Evolutionary conservation across 2,329 filamentous ascomycete species (phyloP), one percentile per base, ranked within the genome.

Genomic region (Paecilomyces formosus): DNA sequence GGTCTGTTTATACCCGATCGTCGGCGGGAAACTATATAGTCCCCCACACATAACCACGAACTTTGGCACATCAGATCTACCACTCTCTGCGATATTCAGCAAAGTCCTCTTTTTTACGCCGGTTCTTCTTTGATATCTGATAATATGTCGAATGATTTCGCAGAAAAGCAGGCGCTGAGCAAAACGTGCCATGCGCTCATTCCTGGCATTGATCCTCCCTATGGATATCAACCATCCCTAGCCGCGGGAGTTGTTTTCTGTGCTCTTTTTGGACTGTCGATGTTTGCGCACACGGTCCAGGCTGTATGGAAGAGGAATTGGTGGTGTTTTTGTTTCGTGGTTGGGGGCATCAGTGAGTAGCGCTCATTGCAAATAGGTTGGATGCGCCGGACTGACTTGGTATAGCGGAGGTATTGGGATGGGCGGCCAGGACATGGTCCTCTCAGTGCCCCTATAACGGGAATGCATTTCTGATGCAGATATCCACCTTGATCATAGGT

Each of bases 381-480:
- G 22, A n/a, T 9, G 13, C 39, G 31, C 18, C 21, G 13, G 24
- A 58, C 18, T 45, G n/a, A n/a, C 28, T 53, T 22, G 28, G 35
- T 51, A 22, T 58, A 72, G 70, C 62, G 30, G 79, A 81, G 62
- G 60, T 79, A 9, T 68, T 81, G 51, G 80, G 80, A 33, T 82
- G 79, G 80, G 74, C 72, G 2, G 79, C 73, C 12, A 73, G 80
- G 31, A 74, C 78, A 3, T 81, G 78, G 77, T 79, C 79, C 9
- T 67, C 77, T 15, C 63, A 76, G 54, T 82, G 80, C 57, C 78
- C 78, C 1, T 81, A 81, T 63, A 81, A 79, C 64, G 58, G 67
- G 12, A 74, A 74, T 13, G 78, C 79, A 12, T 82, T 81, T 58
- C 66, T 81, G 4, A 78, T 81, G 66, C 79, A 82, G 62, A 81